phyloP scores from a whole-genome alignment of 2,329 filamentous ascomycete genomes.

The Paecilomyces dactylethromorphus region DNA sequence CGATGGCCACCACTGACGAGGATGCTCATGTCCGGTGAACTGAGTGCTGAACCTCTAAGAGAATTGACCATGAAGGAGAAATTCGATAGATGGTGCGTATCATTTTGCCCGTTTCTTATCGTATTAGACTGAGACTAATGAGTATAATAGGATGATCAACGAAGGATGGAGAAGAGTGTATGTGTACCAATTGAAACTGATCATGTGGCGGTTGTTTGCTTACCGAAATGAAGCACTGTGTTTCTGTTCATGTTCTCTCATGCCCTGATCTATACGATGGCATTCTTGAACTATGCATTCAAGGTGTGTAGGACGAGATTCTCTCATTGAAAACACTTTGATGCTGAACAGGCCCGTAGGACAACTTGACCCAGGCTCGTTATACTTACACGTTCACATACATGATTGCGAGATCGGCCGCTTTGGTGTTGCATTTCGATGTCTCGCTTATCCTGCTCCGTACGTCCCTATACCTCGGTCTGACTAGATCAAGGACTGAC shows the following conservation, averaged over 20 bases:
- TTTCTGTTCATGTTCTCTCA: slow-evolving; percentile 68
- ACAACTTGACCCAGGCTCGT: slow-evolving; percentile 61
- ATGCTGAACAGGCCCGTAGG: slow-evolving; percentile 23
- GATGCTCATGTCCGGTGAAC: slow-evolving; percentile 76
- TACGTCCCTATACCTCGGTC: slow-evolving; percentile 6
- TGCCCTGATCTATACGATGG: slow-evolving; percentile 70
- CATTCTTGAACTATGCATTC: slow-evolving; percentile 70
- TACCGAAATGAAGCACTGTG: slow-evolving; percentile 55
- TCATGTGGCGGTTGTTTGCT: slow-evolving; percentile 15
- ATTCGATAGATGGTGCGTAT: slow-evolving; percentile 60
- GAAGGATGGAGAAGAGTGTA: slow-evolving; percentile 77
- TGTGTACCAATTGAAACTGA: slow-evolving; percentile 28
- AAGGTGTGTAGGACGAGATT: slow-evolving; percentile 41
- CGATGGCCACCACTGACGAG: slow-evolving; percentile 77
- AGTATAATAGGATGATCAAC: slow-evolving; percentile 64
- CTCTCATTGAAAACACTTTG: background rate
- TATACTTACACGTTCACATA: slow-evolving; percentile 69
- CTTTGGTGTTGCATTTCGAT: slow-evolving; percentile 73
- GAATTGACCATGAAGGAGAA: slow-evolving; percentile 63
- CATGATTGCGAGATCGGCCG: slow-evolving; percentile 67
- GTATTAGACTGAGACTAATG: slow-evolving; percentile 3
- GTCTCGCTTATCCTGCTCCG: slow-evolving; percentile 70
- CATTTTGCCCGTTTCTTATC: background rate
- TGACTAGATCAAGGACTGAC: slow-evolving; percentile 5
- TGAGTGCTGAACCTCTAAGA: slow-evolving; percentile 67